Base-by-base conservation (phyloP, 352 stramenopile genomes). In the Phytophthora tubulina region DNA sequence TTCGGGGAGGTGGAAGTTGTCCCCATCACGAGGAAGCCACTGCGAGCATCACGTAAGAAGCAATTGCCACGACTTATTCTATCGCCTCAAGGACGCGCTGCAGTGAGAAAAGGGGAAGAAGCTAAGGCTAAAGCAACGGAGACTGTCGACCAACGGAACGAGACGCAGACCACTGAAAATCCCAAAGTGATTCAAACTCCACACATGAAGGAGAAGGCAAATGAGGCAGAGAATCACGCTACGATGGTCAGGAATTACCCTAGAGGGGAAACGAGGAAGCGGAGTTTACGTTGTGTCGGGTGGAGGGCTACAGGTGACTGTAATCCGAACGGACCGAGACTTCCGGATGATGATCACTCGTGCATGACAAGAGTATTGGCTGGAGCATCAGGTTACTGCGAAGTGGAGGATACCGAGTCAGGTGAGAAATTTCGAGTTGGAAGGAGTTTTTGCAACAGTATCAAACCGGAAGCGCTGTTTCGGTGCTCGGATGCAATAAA, bases 361-460 rank as follows among this genome's bases (percentile, higher is more conserved):
- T 77, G 69, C 32, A 33, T 54, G 35, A 58, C 55, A 1, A 44
- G 44, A 41, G 46, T 76, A 4, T 52, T 58, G 9, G 17, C 45
- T 33, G 73, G 76, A 15, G 71, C 56, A 15, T 73, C 73, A 0
- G 83, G 81, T 8, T 90, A 84, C 59, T 91, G 79, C 38, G 74
- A 82, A 54, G 67, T 89, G 39, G 49, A 72, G 32, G 67, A 81
- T 48, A 62, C 48, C 5, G 53, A 67, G 6, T 63, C 70, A 0
- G 79, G 78, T 4, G 46, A 73, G 27, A 66, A 46, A 1, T 63
- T 82, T 42, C 72, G 68, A 46, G 52, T 83, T 0, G 74, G 80
- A 44, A 58, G 61, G n/a, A 32, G 44, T 1, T 62, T 61, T 32
- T 89, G 81, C 67, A 50, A 49, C 30, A 76, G 66, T 27, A 31